phyloP scores from a whole-genome alignment of 2,329 filamentous ascomycete genomes.

The Paramyrothecium roridum region DNA sequence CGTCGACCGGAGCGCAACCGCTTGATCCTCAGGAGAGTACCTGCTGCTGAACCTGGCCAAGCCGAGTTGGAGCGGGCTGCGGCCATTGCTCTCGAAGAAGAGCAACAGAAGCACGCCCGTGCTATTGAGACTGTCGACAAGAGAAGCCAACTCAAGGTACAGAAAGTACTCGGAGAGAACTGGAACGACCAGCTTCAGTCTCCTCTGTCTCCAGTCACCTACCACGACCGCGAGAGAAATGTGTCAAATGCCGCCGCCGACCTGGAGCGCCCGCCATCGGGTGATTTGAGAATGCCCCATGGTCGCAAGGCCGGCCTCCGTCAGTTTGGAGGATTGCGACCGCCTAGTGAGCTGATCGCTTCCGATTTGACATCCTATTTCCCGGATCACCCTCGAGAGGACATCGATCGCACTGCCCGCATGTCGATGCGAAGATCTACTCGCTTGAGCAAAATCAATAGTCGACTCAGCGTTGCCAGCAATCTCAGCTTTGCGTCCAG shows the following conservation, averaged over 20 bases:
- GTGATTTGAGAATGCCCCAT: constrained; percentile 40
- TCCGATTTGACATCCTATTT: constrained; percentile 97
- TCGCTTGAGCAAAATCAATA: constrained; percentile 87
- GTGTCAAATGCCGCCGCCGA: constrained; percentile 57
- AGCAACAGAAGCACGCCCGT: constrained; percentile 66
- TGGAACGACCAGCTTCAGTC: constrained; percentile 79
- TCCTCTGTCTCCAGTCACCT: constrained; percentile 78
- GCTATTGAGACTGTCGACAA: constrained; percentile 64
- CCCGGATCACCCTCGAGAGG: constrained; percentile 88
- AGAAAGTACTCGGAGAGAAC: constrained; percentile 83
- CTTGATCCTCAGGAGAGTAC: constrained; percentile 88
- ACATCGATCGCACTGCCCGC: constrained; percentile 93
- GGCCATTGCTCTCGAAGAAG: constrained; percentile 85
- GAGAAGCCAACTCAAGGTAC: constrained; percentile 81
- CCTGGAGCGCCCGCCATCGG: constrained; percentile 53
- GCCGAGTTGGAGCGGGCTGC: constrained; percentile 85
- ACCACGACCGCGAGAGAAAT: constrained; percentile 66
- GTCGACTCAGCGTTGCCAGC: constrained; percentile 88
- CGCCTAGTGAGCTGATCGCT: constrained; percentile 94
- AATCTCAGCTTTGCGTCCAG: constrained; percentile 92
- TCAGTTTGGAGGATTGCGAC: constrained; percentile 86
- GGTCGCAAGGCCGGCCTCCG: constrained; percentile 58
- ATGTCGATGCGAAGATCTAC: constrained; percentile 89
- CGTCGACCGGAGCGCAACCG: constrained; percentile 84
- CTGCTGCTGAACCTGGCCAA: constrained; percentile 82